These are phyloP conservation scores for Russula olivacea DNA, from an alignment of 768 basidiomycete species.

Conservation along the genomic window DNA sequence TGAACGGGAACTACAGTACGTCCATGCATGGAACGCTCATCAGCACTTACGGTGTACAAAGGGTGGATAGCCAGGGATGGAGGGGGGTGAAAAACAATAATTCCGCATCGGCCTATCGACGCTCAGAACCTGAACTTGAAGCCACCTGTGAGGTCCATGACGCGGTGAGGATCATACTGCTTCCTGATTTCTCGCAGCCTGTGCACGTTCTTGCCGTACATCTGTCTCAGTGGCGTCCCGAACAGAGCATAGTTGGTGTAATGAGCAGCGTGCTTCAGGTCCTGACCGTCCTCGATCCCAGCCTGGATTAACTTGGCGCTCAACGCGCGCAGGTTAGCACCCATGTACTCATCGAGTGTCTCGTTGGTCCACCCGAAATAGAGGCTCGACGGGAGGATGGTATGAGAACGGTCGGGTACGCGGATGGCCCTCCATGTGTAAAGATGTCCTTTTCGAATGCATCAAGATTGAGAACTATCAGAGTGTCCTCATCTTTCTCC, in stretches of 20 bases:
- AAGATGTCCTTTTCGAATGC: too few species aligned
- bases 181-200: conserved; percentile 38
- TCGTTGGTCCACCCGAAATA: conserved; percentile 40
- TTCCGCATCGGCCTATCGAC: background rate
- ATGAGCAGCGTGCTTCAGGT: conserved; percentile 35
- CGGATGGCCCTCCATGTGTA: too few species aligned
- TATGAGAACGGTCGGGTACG: conserved; percentile 8
- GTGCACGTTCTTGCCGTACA: conserved; percentile 48
- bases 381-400: conserved; percentile 15
- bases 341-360: conserved; percentile 32
- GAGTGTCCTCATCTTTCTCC: too few species aligned
- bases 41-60: too few species aligned
- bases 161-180: conserved; percentile 47
- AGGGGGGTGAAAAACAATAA: too few species aligned
- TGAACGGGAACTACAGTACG: too few species aligned
- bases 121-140: conserved; percentile 37
- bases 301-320: conserved; percentile 36
- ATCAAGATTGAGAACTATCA: too few species aligned
- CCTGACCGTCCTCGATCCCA: conserved; percentile 38
- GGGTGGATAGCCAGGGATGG: too few species aligned
- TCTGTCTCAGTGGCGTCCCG: conserved; percentile 43
- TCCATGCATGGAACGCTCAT: too few species aligned
- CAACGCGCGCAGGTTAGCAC: background rate
- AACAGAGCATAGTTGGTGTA: conserved; percentile 59
- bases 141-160: conserved; percentile 65